Evolutionary conservation across 2,329 filamentous ascomycete species (phyloP).

Genomic region (Fusarium albosuccineum): DNA sequence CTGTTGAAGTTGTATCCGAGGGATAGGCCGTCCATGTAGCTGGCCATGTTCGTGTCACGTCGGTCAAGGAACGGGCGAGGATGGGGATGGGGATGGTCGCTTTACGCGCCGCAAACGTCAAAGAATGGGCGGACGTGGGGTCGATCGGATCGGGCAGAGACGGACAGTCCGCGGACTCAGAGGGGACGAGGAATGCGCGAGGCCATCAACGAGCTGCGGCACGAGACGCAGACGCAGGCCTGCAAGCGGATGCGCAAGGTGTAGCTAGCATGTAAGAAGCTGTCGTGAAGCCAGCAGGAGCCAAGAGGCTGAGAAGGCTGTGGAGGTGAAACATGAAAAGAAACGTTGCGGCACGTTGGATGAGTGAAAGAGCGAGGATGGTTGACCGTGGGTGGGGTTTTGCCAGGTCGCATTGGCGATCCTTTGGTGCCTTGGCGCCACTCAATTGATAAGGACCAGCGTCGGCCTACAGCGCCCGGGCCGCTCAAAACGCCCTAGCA

Average conservation of each 20-base stretch:
- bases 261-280: slow-evolving; percentile 22
- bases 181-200: slow-evolving; percentile 17
- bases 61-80: slow-evolving; percentile 6
- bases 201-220: slow-evolving; percentile 30
- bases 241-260: slow-evolving; percentile 9
- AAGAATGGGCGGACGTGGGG: slow-evolving; percentile 10
- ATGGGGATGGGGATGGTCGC: slow-evolving; percentile 13
- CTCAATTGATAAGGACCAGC: slow-evolving; percentile 10
- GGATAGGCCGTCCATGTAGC: slow-evolving; percentile 41
- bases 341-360: slow-evolving; percentile 21
- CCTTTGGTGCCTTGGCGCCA: slow-evolving; percentile 32
- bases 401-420: slow-evolving; percentile 27
- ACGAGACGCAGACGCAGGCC: slow-evolving; percentile 18
- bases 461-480: slow-evolving; percentile 24
- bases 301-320: slow-evolving; percentile 38
- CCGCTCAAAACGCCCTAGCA: slow-evolving; percentile 14
- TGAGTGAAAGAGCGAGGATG: slow-evolving; percentile 6
- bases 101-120: slow-evolving; percentile 4
- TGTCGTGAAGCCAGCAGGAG: slow-evolving; percentile 24
- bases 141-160: slow-evolving; percentile 17
- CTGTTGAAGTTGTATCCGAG: slow-evolving; percentile 45
- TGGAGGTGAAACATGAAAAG: slow-evolving; percentile 37
- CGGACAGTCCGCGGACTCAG: slow-evolving; percentile 28
- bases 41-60: slow-evolving; percentile 41
- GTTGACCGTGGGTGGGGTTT: slow-evolving; percentile 22